Evolutionary conservation across 768 basidiomycete genomes (phyloP).

Genomic region (Rhodotorula diobovata): DNA sequence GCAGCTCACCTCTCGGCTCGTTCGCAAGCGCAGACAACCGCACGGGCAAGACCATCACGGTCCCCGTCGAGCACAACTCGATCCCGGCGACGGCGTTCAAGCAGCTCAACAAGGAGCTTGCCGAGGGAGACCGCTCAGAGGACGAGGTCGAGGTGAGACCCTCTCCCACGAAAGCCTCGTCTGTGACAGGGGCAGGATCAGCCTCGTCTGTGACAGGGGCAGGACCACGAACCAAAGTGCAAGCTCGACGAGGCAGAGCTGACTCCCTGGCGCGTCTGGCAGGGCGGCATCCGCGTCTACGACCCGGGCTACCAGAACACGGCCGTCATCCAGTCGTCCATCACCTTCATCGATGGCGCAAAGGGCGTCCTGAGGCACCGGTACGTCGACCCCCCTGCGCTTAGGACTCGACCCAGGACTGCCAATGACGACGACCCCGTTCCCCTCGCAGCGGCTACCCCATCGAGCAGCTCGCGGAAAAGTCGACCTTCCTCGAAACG

Average conservation of each 20-base stretch:
- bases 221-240: too few relatives aligned
- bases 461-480: constrained; percentile 79
- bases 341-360: constrained; percentile 89
- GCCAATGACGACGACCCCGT: too few relatives aligned
- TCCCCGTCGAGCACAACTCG: constrained; percentile 74
- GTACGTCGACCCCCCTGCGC: too few relatives aligned
- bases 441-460: constrained; percentile 73
- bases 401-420: too few relatives aligned
- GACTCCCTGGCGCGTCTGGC: too few relatives aligned
- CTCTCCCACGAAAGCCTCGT: too few relatives aligned
- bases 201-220: too few relatives aligned
- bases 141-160: constrained; percentile 33
- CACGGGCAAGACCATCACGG: constrained; percentile 68
- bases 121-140: constrained; percentile 18
- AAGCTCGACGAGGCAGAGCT: too few relatives aligned
- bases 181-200: too few relatives aligned
- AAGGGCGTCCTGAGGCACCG: constrained; percentile 53
- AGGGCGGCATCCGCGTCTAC: constrained; percentile 23
- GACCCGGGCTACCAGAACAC: constrained; percentile 58
- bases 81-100: constrained; percentile 78
- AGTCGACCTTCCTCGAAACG: constrained; percentile 73
- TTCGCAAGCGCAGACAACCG: constrained; percentile 62
- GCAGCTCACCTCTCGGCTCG: background rate
- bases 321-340: constrained; percentile 49
- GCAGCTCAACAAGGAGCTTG: constrained; percentile 52